Percentiles rank a stretch among this genome's conserved stretches.
Conservation (phyloP, 495 filamentous ascomycete genomes). For the Lineolata rhizophorae region DNA sequence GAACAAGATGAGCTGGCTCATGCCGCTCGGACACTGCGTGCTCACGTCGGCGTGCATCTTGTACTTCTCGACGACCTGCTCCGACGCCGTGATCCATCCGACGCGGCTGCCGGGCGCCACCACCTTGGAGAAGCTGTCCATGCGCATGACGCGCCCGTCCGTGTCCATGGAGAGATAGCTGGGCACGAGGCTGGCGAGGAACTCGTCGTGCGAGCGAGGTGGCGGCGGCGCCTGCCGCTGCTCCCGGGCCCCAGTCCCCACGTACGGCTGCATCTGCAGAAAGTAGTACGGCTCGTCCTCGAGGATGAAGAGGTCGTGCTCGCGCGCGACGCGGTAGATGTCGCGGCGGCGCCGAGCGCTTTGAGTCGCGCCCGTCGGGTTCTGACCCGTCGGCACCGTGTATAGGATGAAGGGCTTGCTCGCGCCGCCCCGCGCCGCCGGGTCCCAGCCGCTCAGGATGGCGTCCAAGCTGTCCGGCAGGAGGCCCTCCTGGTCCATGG, state of each 20-base stretch:
- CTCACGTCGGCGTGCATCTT: conserved; percentile 54
- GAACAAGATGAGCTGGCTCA: conserved; percentile 62
- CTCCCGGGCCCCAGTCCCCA: conserved; percentile 21
- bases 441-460: conserved; percentile 46
- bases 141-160: conserved; percentile 44
- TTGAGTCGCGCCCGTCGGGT: conserved; percentile 79
- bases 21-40: conserved; percentile 63
- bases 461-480: conserved; percentile 42
- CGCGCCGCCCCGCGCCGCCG: conserved; percentile 28
- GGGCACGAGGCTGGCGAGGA: conserved; percentile 36
- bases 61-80: conserved; percentile 65
- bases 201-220: conserved; percentile 32
- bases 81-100: conserved; percentile 52
- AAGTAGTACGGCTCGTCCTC: conserved; percentile 97
- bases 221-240: conserved; percentile 27
- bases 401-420: conserved; percentile 60
- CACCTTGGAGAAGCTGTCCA: conserved; percentile 51
- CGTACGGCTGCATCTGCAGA: conserved; percentile 81
- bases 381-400: conserved; percentile 74
- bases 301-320: conserved; percentile 70
- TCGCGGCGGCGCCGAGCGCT: conserved; percentile 35
- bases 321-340: conserved; percentile 55
- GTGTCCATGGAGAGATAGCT: conserved; percentile 38
- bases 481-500: conserved; percentile 61
- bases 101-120: conserved; percentile 36